Conservation (phyloP, 495 filamentous ascomycete species). For the Penicillium ochrochloron region DNA sequence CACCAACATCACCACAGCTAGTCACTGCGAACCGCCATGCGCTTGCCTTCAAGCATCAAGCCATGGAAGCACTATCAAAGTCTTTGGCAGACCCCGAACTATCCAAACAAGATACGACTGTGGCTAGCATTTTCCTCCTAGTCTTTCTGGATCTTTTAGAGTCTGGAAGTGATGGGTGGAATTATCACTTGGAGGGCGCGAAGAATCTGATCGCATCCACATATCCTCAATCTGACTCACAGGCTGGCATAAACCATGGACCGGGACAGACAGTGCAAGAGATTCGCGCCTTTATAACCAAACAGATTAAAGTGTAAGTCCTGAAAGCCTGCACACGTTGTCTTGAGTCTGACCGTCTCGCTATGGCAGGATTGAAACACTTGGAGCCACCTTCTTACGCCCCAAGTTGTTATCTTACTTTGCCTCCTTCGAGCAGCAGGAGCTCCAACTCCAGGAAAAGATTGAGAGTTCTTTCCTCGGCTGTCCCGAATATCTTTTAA, state of each 20-base stretch:
- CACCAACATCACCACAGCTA: constrained; percentile 16
- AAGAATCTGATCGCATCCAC: constrained; percentile 45
- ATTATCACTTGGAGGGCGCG: constrained; percentile 56
- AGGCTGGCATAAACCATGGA: constrained; percentile 26
- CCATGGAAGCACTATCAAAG: constrained; percentile 48
- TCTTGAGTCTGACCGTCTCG: constrained; percentile 3
- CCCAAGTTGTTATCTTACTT: constrained; percentile 42
- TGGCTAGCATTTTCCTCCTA: constrained; percentile 59
- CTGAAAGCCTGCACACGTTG: background rate
- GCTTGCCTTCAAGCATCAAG: constrained; percentile 53
- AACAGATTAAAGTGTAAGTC: constrained; percentile 36
- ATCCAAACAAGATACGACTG: constrained; percentile 41
- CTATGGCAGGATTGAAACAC: constrained; percentile 45
- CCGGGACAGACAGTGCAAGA: constrained; percentile 35
- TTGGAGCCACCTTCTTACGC: constrained; percentile 48
- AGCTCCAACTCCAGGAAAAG: constrained; percentile 27
- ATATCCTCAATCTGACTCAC: constrained; percentile 14
- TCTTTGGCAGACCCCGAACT: constrained; percentile 31
- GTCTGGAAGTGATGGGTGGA: constrained; percentile 59
- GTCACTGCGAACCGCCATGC: constrained; percentile 46
- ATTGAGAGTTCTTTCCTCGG: constrained; percentile 48
- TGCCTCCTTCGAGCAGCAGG: constrained; percentile 19
- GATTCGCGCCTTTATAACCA: constrained; percentile 33
- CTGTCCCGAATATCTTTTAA: constrained; percentile 45
- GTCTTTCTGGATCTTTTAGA: constrained; percentile 63